Conservation (phyloP, 148 eudicot genomes). For the Chenopodium suecicum region DNA sequence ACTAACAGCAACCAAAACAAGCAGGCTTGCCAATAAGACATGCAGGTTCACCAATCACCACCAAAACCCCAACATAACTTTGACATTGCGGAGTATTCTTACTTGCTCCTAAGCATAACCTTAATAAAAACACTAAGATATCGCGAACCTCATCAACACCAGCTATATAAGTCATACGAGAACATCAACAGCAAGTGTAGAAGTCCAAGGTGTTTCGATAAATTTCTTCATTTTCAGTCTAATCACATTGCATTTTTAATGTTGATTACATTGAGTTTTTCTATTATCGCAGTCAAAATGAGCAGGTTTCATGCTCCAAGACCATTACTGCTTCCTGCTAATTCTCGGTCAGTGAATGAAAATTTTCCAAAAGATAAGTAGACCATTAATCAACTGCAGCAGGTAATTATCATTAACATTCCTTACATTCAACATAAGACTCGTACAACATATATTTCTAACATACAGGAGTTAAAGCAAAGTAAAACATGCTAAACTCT, state of each 20-base stretch:
- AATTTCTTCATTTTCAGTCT: no score
- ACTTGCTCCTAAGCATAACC: background rate
- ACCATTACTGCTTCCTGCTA: background rate
- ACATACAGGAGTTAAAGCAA: constrained; percentile 23
- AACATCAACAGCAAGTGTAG: no score
- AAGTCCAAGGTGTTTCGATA: no score
- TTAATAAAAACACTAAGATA: background rate
- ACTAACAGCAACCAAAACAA: background rate
- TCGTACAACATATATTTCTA: constrained; percentile 14
- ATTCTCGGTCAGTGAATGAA: background rate
- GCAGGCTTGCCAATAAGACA: background rate
- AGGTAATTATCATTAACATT: background rate
- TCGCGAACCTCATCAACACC: background rate
- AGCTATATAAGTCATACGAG: background rate
- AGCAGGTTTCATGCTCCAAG: background rate
- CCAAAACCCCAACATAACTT: no score
- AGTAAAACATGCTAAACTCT: constrained; percentile 16
- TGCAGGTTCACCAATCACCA: no score
- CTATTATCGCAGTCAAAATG: background rate
- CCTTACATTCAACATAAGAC: constrained; percentile 18
- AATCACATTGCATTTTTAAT: background rate
- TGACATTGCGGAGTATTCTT: no score
- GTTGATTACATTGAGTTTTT: background rate
- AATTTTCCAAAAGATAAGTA: background rate
- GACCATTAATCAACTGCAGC: background rate